Evolutionary conservation across 805 yeast species (phyloP).

Genomic region (Yarrowia phangngaensis): DNA sequence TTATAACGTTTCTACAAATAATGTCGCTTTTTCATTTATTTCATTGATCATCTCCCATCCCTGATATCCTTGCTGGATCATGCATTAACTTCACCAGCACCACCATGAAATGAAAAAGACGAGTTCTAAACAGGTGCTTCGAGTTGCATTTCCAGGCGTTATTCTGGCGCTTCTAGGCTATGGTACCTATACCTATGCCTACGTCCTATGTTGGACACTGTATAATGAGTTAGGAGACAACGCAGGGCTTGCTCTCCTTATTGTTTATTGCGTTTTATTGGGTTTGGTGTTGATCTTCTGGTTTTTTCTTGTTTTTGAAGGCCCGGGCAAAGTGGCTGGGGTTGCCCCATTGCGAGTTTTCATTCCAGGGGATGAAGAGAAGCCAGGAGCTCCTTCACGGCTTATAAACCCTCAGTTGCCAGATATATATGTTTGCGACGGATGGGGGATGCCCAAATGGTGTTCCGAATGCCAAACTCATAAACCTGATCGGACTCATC

Average conservation of each 20-base stretch:
- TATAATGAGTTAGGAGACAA: slow-evolving; percentile 38
- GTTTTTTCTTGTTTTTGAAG: slow-evolving; percentile 46
- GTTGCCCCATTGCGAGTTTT: not conserved
- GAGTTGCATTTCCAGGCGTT: slow-evolving; percentile 19
- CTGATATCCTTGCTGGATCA: too few species aligned
- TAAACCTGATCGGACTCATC: slow-evolving; percentile 67
- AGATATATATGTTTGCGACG: slow-evolving; percentile 60
- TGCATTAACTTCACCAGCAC: slow-evolving; percentile 3
- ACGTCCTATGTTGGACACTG: slow-evolving; percentile 44
- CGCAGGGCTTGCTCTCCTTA: slow-evolving; percentile 44
- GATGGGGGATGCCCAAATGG: slow-evolving; percentile 71
- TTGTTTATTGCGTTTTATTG: slow-evolving; percentile 36
- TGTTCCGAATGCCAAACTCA: slow-evolving; percentile 64
- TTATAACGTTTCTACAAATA: not conserved
- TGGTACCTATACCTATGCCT: slow-evolving; percentile 45
- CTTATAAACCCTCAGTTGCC: slow-evolving; percentile 44
- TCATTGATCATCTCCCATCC: too few species aligned
- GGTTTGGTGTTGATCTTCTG: slow-evolving; percentile 42
- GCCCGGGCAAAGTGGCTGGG: slow-evolving; percentile 54
- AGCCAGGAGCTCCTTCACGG: slow-evolving; percentile 28
- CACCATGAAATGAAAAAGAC: slow-evolving; percentile 21
- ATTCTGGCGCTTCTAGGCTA: slow-evolving; percentile 42
- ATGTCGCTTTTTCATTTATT: too few species aligned
- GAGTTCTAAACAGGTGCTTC: slow-evolving; percentile 9
- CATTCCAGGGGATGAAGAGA: slow-evolving; percentile 15